A percentile compares a stretch with the other conserved stretches of the same genome.
phyloP scores from a whole-genome alignment of 2,329 filamentous ascomycete species.

The Tricladium varicosporioides region DNA sequence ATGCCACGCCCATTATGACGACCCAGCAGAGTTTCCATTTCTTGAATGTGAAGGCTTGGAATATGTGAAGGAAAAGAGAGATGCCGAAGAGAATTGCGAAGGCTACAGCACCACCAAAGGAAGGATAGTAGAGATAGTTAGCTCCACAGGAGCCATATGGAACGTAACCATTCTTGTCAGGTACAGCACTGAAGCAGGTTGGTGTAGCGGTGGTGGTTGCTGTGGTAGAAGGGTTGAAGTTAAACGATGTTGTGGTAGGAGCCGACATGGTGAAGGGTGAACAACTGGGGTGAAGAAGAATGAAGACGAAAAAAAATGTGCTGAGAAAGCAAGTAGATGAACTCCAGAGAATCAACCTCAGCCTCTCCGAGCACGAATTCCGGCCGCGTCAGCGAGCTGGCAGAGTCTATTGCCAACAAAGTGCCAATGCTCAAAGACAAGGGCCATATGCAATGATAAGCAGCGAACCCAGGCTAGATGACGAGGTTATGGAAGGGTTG shows the following conservation, averaged over 20 bases:
- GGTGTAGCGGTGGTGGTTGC: constrained; percentile 17
- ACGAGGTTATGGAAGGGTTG: too few relatives aligned
- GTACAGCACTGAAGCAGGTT: constrained; percentile 31
- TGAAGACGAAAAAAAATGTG: neutral
- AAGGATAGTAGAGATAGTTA: constrained; percentile 39
- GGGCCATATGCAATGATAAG: too few relatives aligned
- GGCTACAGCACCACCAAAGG: constrained; percentile 35
- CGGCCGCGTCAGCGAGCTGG: neutral
- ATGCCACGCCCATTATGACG: constrained; percentile 42
- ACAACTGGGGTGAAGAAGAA: neutral
- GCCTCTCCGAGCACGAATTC: neutral
- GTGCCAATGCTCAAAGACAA: too few relatives aligned
- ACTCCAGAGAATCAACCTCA: neutral
- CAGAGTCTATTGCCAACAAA: neutral
- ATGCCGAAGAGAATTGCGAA: constrained; percentile 38
- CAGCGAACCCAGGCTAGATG: too few relatives aligned
- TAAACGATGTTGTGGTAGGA: constrained; percentile 16
- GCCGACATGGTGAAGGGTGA: constrained; percentile 15
- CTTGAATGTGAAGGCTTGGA: constrained; percentile 36
- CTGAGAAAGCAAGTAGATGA: neutral
- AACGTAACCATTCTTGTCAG: constrained; percentile 38
- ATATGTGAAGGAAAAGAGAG: constrained; percentile 33
- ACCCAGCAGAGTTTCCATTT: constrained; percentile 42
- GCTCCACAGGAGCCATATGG: constrained; percentile 37
- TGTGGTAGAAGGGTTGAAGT: constrained; percentile 11